Evolutionary conservation across 306 rosid species (phyloP).

Genomic region (Castanea sativa): DNA sequence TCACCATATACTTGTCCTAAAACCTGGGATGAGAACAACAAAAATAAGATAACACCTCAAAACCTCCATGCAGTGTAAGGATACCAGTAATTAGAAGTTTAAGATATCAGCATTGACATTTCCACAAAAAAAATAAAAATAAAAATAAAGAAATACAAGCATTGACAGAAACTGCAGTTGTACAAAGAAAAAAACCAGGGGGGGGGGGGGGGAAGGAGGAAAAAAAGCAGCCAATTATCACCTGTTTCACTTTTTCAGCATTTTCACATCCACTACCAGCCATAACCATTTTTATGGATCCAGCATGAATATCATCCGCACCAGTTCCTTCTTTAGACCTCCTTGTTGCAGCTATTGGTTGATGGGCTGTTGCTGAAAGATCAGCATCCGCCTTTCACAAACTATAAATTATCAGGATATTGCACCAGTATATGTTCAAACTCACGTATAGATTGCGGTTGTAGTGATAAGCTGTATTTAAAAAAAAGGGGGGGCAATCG

Average conservation of each 20-base stretch:
- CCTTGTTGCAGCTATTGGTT: conserved; percentile 34
- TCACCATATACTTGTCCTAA: conserved; percentile 65
- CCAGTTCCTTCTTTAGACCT: conserved; percentile 31
- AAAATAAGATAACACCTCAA: conserved; percentile 7
- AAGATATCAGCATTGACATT: conserved; percentile 17
- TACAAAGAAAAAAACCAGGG: not conserved
- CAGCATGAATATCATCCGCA: conserved; percentile 33
- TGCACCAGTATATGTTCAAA: conserved; percentile 11
- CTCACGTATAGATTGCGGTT: not conserved
- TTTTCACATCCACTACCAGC: conserved; percentile 71
- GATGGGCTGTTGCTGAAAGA: conserved; percentile 60
- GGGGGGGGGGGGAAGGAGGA: not conserved
- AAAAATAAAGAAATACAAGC: not conserved
- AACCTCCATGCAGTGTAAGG: conserved; percentile 16
- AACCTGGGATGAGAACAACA: conserved; percentile 44
- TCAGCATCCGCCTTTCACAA: conserved; percentile 82
- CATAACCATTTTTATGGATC: conserved; percentile 62
- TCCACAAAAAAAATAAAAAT: no score
- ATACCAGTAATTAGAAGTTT: conserved; percentile 9
- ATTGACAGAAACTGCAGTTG: conserved; percentile 3
- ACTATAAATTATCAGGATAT: conserved; percentile 47
- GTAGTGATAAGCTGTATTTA: not conserved
- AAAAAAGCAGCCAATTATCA: conserved; percentile 20
- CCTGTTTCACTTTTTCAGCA: conserved; percentile 61
- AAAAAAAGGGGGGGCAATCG: not conserved